Base-by-base conservation (phyloP, 192 early-diverging fungal species). In the Chytriomyces hyalinus region DNA sequence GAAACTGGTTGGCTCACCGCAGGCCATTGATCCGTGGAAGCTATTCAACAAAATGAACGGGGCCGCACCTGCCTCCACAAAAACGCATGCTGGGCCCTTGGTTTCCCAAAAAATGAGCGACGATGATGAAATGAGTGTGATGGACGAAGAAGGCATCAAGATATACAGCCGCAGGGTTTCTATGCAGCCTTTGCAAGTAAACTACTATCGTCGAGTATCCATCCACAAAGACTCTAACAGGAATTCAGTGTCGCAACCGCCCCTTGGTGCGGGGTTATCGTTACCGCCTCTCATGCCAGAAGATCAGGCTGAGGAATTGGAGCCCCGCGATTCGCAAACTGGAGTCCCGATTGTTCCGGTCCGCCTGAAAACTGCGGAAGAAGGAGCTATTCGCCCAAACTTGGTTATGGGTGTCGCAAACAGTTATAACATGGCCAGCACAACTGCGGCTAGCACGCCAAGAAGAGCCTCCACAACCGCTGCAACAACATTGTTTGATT, bases 131-230 rank as follows among this genome's bases (percentile, higher is more conserved):
- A 20, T 73, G 7, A 17, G 9, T 10, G 71, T 13, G 17, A 60
- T 20, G 28, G 71, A 62, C 49, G 71, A 73, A 17, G 26, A 20
- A 26, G 71, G 59, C 7, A 61, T 73, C 3, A 73, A 73, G 44
- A 62, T 73, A 6, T 73, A 62, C 46, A 63, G 44, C 4, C 26
- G 71, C 7, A 53, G 59, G 45, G 71, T 73, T 15, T 62, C 59
- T 6, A 62, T 62, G 71, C 71, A 73, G 61, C 71, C 71, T 15
- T 20, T 63, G 6, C 71, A 73, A 73, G 47, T 62, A 5, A 62
- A 22, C 43, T 73, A 73, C 26, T 73, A 73, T 49, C n/a, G 45
- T 6, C 71, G 71, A 28, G 26, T 73, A 53, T n/a, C 11, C 17
- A 65, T 13, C 66, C 66, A 67, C 11, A 65, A 28, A 24, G 17